Evolutionary conservation across 2,329 filamentous ascomycete species (phyloP).

Genomic region (Huntiella moniliformis): DNA sequence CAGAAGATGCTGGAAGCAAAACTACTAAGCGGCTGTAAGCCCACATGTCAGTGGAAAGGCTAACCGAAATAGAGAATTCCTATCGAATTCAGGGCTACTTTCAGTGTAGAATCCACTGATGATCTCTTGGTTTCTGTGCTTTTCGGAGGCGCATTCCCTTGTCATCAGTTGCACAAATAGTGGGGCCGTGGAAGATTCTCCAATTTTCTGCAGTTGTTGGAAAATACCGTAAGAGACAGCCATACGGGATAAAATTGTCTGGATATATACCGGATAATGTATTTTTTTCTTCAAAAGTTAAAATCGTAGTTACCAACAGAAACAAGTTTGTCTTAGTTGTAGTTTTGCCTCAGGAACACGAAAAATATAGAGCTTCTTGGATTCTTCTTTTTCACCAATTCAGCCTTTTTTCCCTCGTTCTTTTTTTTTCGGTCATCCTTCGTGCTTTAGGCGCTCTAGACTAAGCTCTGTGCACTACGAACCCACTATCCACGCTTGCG

Average conservation of each 20-base stretch:
- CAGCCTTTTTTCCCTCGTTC: constrained; percentile 5
- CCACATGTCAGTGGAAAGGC: too few relatives aligned
- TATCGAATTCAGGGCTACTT: too few relatives aligned
- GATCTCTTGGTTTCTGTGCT: too few relatives aligned
- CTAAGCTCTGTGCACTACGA: constrained; percentile 10
- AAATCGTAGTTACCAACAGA: neutral
- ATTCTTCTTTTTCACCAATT: constrained; percentile 9
- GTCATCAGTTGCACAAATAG: neutral
- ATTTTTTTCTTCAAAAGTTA: constrained; percentile 5
- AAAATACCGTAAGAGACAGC: neutral
- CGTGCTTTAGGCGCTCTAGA: constrained; percentile 12
- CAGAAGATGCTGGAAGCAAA: too few relatives aligned
- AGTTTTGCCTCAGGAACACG: constrained; percentile 1
- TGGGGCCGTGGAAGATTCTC: constrained; percentile 14
- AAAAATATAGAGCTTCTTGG: constrained; percentile 5
- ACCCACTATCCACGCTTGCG: neutral
- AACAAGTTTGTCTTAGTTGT: neutral
- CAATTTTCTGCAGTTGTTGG: constrained; percentile 11
- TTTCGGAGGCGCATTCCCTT: too few relatives aligned
- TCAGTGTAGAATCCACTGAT: too few relatives aligned
- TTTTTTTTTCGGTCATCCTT: constrained; percentile 12
- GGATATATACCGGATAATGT: neutral
- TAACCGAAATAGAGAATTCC: too few relatives aligned
- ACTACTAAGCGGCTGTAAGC: too few relatives aligned
- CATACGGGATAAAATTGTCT: neutral